A percentile compares a stretch with the other conserved stretches of the same genome.
phyloP scores from a whole-genome alignment of 805 yeast genomes.

The Hyphopichia homilentoma region DNA sequence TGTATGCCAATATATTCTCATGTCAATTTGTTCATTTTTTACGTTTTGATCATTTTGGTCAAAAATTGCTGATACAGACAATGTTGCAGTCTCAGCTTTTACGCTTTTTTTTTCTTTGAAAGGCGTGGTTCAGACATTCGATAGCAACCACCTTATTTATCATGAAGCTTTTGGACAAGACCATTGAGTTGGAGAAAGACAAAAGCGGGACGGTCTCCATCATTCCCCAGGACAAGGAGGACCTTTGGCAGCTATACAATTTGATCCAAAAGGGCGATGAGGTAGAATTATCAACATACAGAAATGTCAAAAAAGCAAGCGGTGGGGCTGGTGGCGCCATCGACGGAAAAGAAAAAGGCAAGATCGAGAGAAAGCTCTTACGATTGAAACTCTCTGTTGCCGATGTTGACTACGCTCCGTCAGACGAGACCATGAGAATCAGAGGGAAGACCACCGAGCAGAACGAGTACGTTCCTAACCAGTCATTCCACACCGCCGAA shows the following conservation, averaged over 20 bases:
- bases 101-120: too few relatives aligned
- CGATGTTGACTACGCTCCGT: constrained; percentile 72
- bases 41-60: too few relatives aligned
- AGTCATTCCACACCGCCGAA: constrained; percentile 85
- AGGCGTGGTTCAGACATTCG: too few relatives aligned
- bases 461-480: constrained; percentile 74
- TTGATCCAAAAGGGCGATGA: constrained; percentile 74
- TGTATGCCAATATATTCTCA: too few relatives aligned
- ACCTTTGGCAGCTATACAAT: constrained; percentile 84
- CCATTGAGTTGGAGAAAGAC: constrained; percentile 45
- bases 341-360: constrained; percentile 43
- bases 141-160: too few relatives aligned
- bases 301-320: constrained; percentile 50
- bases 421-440: constrained; percentile 71
- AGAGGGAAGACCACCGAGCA: constrained; percentile 72
- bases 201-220: constrained; percentile 62
- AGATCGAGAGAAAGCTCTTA: constrained; percentile 46
- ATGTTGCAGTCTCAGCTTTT: too few relatives aligned
- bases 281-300: constrained; percentile 61
- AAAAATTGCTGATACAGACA: too few relatives aligned
- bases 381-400: constrained; percentile 57
- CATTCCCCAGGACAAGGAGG: constrained; percentile 85
- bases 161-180: constrained; percentile 43
- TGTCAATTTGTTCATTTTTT: too few relatives aligned
- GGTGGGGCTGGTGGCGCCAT: constrained; percentile 22